Conservation (phyloP, 257 asterid species). For the Lavandula angustifolia region DNA sequence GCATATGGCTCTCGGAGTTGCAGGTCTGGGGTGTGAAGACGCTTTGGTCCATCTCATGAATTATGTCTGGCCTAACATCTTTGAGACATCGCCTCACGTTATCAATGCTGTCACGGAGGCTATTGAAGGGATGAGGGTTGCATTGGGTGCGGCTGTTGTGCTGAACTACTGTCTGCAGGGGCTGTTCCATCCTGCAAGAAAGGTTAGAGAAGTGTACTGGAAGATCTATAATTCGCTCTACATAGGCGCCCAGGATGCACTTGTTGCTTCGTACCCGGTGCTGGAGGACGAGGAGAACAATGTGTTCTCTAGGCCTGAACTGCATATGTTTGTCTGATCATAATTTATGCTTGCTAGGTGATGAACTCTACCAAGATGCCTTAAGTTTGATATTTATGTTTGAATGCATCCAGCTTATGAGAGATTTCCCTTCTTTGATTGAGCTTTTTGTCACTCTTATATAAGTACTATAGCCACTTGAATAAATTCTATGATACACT, state of each 20-base stretch:
- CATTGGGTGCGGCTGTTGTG: slow-evolving; percentile 76
- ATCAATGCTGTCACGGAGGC: slow-evolving; percentile 92
- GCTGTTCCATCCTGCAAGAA: slow-evolving; percentile 88
- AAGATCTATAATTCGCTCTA: slow-evolving; percentile 80
- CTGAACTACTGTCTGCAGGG: slow-evolving; percentile 90
- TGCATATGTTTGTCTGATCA: slow-evolving; percentile 68
- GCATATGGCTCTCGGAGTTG: slow-evolving; percentile 90
- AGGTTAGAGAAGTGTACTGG: slow-evolving; percentile 94
- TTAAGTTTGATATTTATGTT: no score
- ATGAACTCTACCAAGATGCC: not conserved
- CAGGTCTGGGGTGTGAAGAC: slow-evolving; percentile 92
- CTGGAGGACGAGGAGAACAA: slow-evolving; percentile 72
- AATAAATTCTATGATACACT: no score
- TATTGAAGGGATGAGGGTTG: slow-evolving; percentile 92
- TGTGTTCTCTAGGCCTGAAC: slow-evolving; percentile 66
- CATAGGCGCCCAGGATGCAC: slow-evolving; percentile 88
- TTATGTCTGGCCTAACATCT: no score
- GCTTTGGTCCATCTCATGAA: slow-evolving; percentile 78
- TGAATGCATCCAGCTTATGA: no score
- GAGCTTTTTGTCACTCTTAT: no score
- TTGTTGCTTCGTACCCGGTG: slow-evolving; percentile 80
- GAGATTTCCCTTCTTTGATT: no score
- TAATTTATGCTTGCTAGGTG: no score
- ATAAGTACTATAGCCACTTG: no score
- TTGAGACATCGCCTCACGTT: no score